A percentile compares a stretch with the other conserved stretches of the same genome.
phyloP scores from a whole-genome alignment of 441 rosid species.

The Populus hybrid region DNA sequence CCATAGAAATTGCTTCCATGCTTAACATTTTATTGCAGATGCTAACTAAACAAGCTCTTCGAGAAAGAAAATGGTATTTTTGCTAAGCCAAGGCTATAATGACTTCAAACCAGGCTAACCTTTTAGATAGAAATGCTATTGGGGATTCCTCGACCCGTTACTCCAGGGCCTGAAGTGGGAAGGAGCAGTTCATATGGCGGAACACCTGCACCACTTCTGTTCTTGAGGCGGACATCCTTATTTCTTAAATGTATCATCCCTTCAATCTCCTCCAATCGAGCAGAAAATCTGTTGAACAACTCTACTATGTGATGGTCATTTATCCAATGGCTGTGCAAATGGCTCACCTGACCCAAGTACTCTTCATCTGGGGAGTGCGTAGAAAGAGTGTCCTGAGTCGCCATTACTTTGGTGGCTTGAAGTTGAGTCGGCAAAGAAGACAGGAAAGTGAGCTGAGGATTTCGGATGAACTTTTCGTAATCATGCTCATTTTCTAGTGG shows the following conservation, averaged over 20 bases:
- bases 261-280: constrained; percentile 64
- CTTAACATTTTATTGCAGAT: background rate
- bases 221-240: constrained; percentile 50
- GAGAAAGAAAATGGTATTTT: background rate
- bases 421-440: constrained; percentile 77
- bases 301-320: constrained; percentile 50
- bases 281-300: constrained; percentile 50
- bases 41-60: background rate
- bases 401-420: constrained; percentile 97
- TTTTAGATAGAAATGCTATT: constrained; percentile 83
- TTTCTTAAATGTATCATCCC: constrained; percentile 55
- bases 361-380: constrained; percentile 94
- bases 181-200: constrained; percentile 86
- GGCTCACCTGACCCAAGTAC: constrained; percentile 64
- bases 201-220: constrained; percentile 86
- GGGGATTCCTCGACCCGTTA: constrained; percentile 92
- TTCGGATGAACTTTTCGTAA: constrained; percentile 54
- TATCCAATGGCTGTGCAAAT: constrained; percentile 63
- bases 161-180: constrained; percentile 83
- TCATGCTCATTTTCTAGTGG: constrained; percentile 57
- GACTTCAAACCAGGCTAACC: background rate
- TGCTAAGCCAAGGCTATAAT: background rate
- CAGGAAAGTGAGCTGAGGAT: constrained; percentile 63
- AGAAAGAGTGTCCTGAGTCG: constrained; percentile 81
- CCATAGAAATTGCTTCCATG: background rate